Base-by-base conservation (phyloP, 176 grass and related monocot genomes). In the Carex kokanica region DNA sequence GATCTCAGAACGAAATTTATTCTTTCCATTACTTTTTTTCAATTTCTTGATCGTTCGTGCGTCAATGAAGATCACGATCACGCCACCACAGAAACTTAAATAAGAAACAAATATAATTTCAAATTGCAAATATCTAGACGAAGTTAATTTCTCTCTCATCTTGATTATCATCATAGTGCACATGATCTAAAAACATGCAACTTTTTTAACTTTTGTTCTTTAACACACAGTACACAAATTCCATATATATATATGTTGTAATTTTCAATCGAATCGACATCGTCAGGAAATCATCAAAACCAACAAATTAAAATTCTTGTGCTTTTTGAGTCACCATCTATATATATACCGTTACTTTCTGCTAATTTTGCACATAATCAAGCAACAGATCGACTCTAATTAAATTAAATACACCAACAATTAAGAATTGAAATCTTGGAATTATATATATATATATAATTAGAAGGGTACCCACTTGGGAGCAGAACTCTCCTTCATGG, bases 401-500 rank as follows among this genome's bases (percentile, higher is more conserved):
- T 49, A 77, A 81, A 71, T 85, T 49, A 77, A 58, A 59, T 69
- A 36, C 36, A 86, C 56, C 56, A 56, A 69, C 80, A 56, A n/a
- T n/a, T n/a, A n/a, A 67, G 68, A 43, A 49, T 18, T 2, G 21
- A 82, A 31, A 78, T 36, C 51, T 41, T 18, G 69, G 17, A 31
- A 49, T 62, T 23, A 25, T n/a, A n/a, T n/a, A n/a, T n/a, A n/a
- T n/a, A n/a, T n/a, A n/a, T n/a, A n/a, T 24, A 72, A 88, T 66
- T 84, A 97, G 74, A 94, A 97, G 65, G 89, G 90, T 17, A 89
- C 86, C 94, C 92, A 97, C 90, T 90, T 94, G 49, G 90, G 77
- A 17, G 85, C 20, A 63, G 90, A 75, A 74, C 92, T 97, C 63
- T 97, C 94, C 77, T 94, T 94, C 92, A 92, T 94, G 84, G 92